Base-by-base conservation (phyloP, 2,329 filamentous ascomycete genomes). In the Fusarium austroafricanum region DNA sequence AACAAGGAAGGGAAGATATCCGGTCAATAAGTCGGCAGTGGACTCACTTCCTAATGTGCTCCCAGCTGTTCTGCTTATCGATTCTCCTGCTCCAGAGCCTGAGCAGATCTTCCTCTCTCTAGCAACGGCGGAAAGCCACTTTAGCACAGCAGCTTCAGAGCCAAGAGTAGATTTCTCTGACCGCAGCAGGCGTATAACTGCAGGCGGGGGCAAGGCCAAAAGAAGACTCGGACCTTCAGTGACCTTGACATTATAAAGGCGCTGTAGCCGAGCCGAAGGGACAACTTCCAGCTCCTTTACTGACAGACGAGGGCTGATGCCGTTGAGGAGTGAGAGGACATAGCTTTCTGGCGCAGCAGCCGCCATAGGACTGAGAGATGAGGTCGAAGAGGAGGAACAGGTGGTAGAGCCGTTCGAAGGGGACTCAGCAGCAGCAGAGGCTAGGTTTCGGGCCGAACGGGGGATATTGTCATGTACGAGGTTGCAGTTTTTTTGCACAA, bases 71-170 rank as follows among this genome's bases (percentile, higher is more conserved):
- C 55, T 71, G 28, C 21, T 40, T 17, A 23, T 50, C 9, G 37
- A 7, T 18, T 60, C 57, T n/a, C 62, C 52, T 5, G 58, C 14
- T 15, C 39, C 58, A 17, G 60, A 50, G 11, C 44, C 28, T 10
- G 49, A 23, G 26, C 18, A 50, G 26, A 44, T 39, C 39, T 66
- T 71, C n/a, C 58, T 67, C 31, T 64, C 68, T 28, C 62, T 56
- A 2, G 63, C 40, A 28, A 61, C 50, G 52, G 73, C 67, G 37
- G 77, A 75, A 20, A 86, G 75, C 83, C 83, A 87, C 53, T 73
- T 76, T 37, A 86, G 69, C 3, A 84, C 68, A 10, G 77, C 72
- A 11, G 81, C 81, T 67, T 87, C 84, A 21, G 83, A 81, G 23
- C 75, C 72, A 47, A 83, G 75, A 40, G 81, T 78, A 35, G 74